A percentile compares a stretch with the other conserved stretches of the same genome.
Evolutionary conservation across 495 filamentous ascomycete genomes (phyloP).

Genomic region (Penicillium crystallinum): DNA sequence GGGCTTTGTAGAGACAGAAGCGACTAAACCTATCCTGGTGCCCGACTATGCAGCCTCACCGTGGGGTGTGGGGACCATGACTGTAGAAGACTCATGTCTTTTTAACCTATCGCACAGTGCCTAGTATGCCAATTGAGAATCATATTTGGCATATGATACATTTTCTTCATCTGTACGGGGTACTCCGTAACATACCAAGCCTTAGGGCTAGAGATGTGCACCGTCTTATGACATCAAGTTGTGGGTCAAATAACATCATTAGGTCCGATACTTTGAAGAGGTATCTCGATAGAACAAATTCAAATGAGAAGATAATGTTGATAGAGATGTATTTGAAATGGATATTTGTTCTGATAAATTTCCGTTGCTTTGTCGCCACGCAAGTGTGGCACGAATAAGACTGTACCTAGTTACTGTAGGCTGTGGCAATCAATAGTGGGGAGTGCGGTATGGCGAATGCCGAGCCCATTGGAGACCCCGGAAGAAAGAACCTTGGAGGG

Average conservation of each 20-base stretch:
- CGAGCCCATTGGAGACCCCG: not conserved
- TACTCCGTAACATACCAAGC: not conserved
- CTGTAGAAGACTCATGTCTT: slow-evolving; percentile 5
- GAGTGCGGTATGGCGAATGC: not conserved
- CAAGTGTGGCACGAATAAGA: not conserved
- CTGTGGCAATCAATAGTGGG: not conserved
- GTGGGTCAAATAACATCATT: slow-evolving; percentile 4
- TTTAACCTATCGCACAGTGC: not conserved
- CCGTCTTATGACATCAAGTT: slow-evolving; percentile 8
- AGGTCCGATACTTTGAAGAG: not conserved
- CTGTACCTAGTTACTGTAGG: not conserved
- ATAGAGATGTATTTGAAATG: not conserved
- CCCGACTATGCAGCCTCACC: slow-evolving; percentile 9
- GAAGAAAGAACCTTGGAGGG: not conserved
- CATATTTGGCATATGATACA: not conserved
- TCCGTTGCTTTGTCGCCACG: too few species aligned
- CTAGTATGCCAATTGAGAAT: not conserved
- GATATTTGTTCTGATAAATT: not conserved
- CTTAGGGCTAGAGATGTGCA: slow-evolving; percentile 5
- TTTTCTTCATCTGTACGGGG: too few species aligned
- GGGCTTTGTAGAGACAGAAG: not conserved
- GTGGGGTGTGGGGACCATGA: slow-evolving; percentile 15
- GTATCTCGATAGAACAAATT: not conserved
- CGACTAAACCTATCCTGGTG: slow-evolving; percentile 5
- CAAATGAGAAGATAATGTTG: not conserved